Evolutionary conservation across 805 yeast genomes (phyloP), one percentile per base, ranked within the genome.

Genomic region (Candida maris): DNA sequence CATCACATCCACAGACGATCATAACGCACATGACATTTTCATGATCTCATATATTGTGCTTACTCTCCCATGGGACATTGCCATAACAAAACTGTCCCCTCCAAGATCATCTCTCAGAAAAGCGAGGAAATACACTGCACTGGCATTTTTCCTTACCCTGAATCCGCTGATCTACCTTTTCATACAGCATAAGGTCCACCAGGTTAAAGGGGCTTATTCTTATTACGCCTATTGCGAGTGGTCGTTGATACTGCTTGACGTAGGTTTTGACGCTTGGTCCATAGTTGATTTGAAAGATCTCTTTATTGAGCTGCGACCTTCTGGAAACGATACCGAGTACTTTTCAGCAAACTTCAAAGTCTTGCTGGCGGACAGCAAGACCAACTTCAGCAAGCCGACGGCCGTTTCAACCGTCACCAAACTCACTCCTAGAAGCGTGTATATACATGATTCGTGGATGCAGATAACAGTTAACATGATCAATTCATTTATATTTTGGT

Each of bases 1-100:
- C 57, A 84, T 93, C 45, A 93, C 98, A 2, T 85, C 96, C 5
- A 87, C 97, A 1, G 98, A 93, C 60, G 96, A 93, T 58, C 97
- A 91, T 51, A 96, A 91, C 61, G 79, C 82, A 67, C 98, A 93
- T 59, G 97, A 93, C 56, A 77, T 93, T 28, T 91, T 91, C 58
- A 93, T 93, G 98, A 87, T 93, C 42, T 59, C 82, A 19, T 93
- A 93, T 62, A 83, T 93, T 40, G 74, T 88, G 2, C 69, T 91
- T 43, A 89, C 97, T 2, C 68, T 91, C 25, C 98, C 98, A 2
- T 93, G 97, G 96, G 83, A 86, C 33, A 60, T 79, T 16, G 62
- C 77, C 31, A 75, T 83, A 23, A 76, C 81, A 16, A 51, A 61
- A 30, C 56, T 75, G 30, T 67, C 79, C 12, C 62, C 72, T 21